Conservation (phyloP, 2,329 filamentous ascomycete genomes). For the Orbilia brochopaga region DNA sequence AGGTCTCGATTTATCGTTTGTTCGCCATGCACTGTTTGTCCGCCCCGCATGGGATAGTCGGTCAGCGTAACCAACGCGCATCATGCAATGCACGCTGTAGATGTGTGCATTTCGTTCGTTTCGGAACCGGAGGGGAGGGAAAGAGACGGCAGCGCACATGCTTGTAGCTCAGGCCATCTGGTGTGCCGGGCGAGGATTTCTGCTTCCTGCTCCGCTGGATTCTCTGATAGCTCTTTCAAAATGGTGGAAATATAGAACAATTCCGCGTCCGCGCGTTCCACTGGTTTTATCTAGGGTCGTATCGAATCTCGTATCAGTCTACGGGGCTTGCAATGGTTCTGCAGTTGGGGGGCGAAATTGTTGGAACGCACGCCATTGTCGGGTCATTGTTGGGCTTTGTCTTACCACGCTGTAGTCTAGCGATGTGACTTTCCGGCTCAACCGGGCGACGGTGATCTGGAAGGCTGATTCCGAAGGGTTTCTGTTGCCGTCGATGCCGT, state of each 20-base stretch:
- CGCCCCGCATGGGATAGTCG: slow-evolving; percentile 1
- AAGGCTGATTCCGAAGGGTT: slow-evolving; percentile 58
- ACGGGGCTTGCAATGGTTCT: background rate
- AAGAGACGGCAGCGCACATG: slow-evolving; percentile 66
- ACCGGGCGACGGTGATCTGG: slow-evolving; percentile 43
- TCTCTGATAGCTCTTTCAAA: slow-evolving; percentile 72
- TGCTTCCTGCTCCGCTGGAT: slow-evolving; percentile 63
- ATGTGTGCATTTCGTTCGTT: background rate
- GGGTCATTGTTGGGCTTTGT: background rate
- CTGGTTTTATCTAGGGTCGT: slow-evolving; percentile 64
- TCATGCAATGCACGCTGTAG: slow-evolving; percentile 16
- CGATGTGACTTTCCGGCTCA: slow-evolving; percentile 20
- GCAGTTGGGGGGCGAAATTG: background rate
- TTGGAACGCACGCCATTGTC: background rate
- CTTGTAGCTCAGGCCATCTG: slow-evolving; percentile 75
- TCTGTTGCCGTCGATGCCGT: slow-evolving; percentile 64
- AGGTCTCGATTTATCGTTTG: slow-evolving; percentile 42
- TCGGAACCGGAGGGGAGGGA: background rate
- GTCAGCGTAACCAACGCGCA: slow-evolving; percentile 16
- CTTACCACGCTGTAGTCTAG: slow-evolving; percentile 48
- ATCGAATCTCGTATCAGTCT: slow-evolving; percentile 33
- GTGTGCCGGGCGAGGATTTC: slow-evolving; percentile 70
- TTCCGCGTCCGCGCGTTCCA: slow-evolving; percentile 85
- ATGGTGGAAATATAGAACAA: slow-evolving; percentile 91
- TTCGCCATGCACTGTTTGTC: slow-evolving; percentile 46